Evolutionary conservation across 768 basidiomycete species (phyloP).

Genomic region (Guyanaporus albipodus): DNA sequence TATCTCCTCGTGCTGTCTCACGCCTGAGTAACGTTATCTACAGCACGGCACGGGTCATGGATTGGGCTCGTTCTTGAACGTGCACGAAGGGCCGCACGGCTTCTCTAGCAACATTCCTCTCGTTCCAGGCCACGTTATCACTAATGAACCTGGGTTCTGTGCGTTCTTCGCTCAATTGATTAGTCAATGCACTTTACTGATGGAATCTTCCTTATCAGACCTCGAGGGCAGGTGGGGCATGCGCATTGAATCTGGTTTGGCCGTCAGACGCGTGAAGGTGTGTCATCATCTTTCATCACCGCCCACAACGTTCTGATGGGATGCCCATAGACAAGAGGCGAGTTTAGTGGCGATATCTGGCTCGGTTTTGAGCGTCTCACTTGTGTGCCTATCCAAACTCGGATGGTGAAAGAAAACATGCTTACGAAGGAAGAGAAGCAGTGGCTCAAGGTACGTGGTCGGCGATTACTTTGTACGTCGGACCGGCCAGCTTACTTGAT

Average conservation of each 20-base stretch:
- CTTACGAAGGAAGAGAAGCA: constrained; percentile 80
- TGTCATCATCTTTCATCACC: constrained; percentile 9
- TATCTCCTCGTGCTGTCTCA: constrained; percentile 13
- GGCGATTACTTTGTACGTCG: constrained; percentile 1
- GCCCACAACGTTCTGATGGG: constrained; percentile 5
- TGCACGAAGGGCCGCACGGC: constrained; percentile 81
- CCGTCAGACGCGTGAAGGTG: constrained; percentile 60
- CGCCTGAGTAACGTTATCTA: constrained; percentile 16
- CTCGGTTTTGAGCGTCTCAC: constrained; percentile 90
- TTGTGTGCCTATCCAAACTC: constrained; percentile 89
- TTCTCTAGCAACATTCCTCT: constrained; percentile 70
- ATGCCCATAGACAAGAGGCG: constrained; percentile 55
- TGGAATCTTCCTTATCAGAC: constrained; percentile 40
- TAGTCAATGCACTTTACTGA: constrained; percentile 15
- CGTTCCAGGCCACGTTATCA: constrained; percentile 83
- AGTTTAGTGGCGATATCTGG: constrained; percentile 75
- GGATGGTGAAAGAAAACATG: constrained; percentile 82
- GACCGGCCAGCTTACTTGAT: constrained; percentile 1
- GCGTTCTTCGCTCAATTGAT: constrained; percentile 31
- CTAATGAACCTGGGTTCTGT: constrained; percentile 95
- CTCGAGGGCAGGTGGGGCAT: constrained; percentile 82
- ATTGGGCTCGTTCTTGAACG: constrained; percentile 80
- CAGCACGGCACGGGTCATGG: constrained; percentile 93
- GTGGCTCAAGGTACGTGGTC: constrained; percentile 69
- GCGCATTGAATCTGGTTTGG: constrained; percentile 84